phyloP scores from a whole-genome alignment of 2,329 filamentous ascomycete genomes.

The Aschersonia sp. region DNA sequence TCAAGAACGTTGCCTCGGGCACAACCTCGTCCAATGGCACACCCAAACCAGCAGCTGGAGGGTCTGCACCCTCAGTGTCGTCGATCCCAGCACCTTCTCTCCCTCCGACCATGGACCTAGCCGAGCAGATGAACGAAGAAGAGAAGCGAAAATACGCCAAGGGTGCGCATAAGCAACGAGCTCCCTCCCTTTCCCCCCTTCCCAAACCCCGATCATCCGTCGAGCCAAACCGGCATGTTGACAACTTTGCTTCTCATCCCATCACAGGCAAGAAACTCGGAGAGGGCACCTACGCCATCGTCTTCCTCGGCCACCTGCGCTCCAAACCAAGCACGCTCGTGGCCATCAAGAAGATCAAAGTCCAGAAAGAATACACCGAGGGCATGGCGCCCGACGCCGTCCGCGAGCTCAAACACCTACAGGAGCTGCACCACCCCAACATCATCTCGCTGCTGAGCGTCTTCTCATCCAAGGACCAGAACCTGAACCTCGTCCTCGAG shows the following conservation, averaged over 20 bases:
- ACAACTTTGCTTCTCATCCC: too few species aligned
- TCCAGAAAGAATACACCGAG: slow-evolving; percentile 74
- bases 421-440: slow-evolving; percentile 88
- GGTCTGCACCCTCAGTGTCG: slow-evolving; percentile 8
- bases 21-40: slow-evolving; percentile 31
- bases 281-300: slow-evolving; percentile 92
- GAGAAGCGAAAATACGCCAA: slow-evolving; percentile 85
- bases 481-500: slow-evolving; percentile 90
- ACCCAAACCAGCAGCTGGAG: slow-evolving; percentile 15
- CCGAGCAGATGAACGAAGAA: slow-evolving; percentile 71
- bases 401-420: slow-evolving; percentile 88
- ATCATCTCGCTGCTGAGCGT: slow-evolving; percentile 88
- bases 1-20: slow-evolving; percentile 24
- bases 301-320: slow-evolving; percentile 76
- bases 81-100: slow-evolving; percentile 13
- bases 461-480: slow-evolving; percentile 92
- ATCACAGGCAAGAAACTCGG: slow-evolving; percentile 69
- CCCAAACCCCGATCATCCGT: not conserved
- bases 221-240: not conserved
- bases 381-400: slow-evolving; percentile 90
- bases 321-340: slow-evolving; percentile 60
- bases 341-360: slow-evolving; percentile 88
- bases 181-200: not conserved
- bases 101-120: slow-evolving; percentile 37
- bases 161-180: slow-evolving; percentile 30